Base-by-base conservation (phyloP, 1,284 basidiomycete genomes). In the Mycena sp. region DNA sequence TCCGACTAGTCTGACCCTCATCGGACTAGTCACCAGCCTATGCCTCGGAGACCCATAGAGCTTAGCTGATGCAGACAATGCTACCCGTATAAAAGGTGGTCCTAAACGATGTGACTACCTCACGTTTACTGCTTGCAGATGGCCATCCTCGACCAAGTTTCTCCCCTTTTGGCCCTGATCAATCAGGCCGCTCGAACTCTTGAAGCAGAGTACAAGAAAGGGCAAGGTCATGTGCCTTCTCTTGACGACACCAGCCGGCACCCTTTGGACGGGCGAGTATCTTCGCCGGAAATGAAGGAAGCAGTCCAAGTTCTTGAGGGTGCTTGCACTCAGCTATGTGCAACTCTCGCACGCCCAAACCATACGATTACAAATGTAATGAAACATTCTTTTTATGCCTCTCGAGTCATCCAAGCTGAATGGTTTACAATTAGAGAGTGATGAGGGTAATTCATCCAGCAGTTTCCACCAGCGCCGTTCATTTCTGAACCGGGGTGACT, bases 311-410 rank as follows among this genome's bases (percentile, higher is more conserved):
- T 68, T 10, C 67, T 72, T 19, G 70, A 71, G 54, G 71, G 70
- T 43, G 71, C 71, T 16, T 72, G 71, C 46, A 69, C 67, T 14
- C 71, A 71, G 37, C 62, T 72, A 17, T 65, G 64, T 21, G 56
- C 59, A 21, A 67, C 70, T 26, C 61, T 72, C 21, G 67, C 71
- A 4, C 68, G 64, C 30, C 71, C 71, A 17, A 67, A 68, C 37
- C 67, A 69, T 41, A 67, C 67, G 0, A 52, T 74, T 6, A 35
- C 69, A 25, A 74, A 73, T 52, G 73, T 74, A 51, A 44, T 67
- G 51, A 12, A 14, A 17, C 17, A 10, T 17, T 37, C n/a, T 29
- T n/a, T 45, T 25, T 41, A 28, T 41, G 7, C 4, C 25, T 2
- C 9, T 40, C 17, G n/a, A n/a, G n/a, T n/a, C n/a, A n/a, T n/a